Evolutionary conservation across 2,329 filamentous ascomycete species (phyloP), one percentile per base, ranked within the genome.

Genomic region (Ophiocordyceps camponoti-floridani): DNA sequence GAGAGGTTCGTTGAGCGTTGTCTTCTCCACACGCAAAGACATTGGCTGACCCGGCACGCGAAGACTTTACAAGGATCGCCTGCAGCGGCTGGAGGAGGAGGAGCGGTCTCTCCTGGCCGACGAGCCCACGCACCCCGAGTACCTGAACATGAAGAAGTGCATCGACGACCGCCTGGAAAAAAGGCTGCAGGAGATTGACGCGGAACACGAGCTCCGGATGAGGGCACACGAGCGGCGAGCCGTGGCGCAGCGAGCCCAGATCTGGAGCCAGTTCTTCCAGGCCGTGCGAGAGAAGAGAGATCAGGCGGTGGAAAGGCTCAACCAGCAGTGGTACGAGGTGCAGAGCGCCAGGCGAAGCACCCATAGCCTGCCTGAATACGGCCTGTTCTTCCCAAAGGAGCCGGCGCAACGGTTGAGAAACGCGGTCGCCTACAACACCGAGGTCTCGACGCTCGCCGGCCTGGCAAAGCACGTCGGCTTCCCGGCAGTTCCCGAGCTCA

Each of bases 401-500:
- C 77, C 79, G 48, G 74, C 79, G 27, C 81, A 88, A 54, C 84
- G 89, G 55, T 74, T 94, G 48, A 73, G 77, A 49, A 84, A 95
- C 49, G 88, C 94, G 53, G 75, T 87, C 43, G 83, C 88, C 42
- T 96, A 96, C 66, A 96, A 94, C 59, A 84, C 82, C 51, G 91
- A 98, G 59, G 88, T 98, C 4, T 94, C 88, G 0, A 77, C 95
- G 27, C 67, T 98, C 46, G 81, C 88, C 6, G 89, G 89, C 35
- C 72, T 96, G 44, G 88, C 89, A 33, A 96, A 95, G 63, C 88
- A 95, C 59, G 80, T 94, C 55, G 91, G 91, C 23, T 98, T 98
- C 63, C 91, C 91, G 33, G 88, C 89, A 30, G 91, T 88, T n/a
- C 91, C 91, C 18, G 73, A 84, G 31, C 81, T 98, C 62, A 70